Evolutionary conservation across 352 stramenopile species (phyloP).

Genomic region (Pythium brassicae): DNA sequence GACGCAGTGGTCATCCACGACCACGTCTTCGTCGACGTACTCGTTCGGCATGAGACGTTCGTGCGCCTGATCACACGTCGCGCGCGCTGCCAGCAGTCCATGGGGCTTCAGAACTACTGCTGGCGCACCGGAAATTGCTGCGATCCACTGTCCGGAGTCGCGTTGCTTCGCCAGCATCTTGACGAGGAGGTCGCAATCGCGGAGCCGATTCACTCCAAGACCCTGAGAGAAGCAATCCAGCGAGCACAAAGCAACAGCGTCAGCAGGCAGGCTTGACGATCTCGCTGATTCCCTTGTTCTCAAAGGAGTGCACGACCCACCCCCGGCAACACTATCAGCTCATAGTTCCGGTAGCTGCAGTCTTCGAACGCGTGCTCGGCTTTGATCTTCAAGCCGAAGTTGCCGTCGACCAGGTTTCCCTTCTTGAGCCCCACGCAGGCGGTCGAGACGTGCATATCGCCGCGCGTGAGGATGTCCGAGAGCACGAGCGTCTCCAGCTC

Average conservation of each 20-base stretch:
- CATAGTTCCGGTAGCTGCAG: constrained; percentile 54
- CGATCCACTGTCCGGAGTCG: constrained; percentile 41
- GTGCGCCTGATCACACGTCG: constrained; percentile 43
- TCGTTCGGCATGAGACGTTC: constrained; percentile 36
- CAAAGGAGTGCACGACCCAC: constrained; percentile 20
- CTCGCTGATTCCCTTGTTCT: neutral
- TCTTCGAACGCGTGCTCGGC: constrained; percentile 63
- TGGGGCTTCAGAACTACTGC: constrained; percentile 40
- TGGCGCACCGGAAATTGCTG: constrained; percentile 44
- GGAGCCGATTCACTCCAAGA: constrained; percentile 30
- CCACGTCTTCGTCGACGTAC: constrained; percentile 49
- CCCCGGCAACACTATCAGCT: constrained; percentile 69
- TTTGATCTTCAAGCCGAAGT: constrained; percentile 56
- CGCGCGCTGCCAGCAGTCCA: constrained; percentile 35
- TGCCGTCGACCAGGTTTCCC: constrained; percentile 58
- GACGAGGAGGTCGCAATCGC: constrained; percentile 52
- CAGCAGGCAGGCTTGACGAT: neutral
- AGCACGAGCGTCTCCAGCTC: constrained; percentile 65
- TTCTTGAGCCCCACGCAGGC: constrained; percentile 46
- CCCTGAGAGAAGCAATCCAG: constrained; percentile 22
- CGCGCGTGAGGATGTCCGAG: constrained; percentile 55
- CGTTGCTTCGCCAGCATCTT: constrained; percentile 65
- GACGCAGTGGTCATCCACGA: constrained; percentile 51
- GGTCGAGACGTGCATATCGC: constrained; percentile 52
- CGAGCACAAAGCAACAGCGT: neutral